Evolutionary conservation across 202 grass and related monocot species (phyloP), one percentile per base, ranked within the genome.

Genomic region (Musa balbisiana): DNA sequence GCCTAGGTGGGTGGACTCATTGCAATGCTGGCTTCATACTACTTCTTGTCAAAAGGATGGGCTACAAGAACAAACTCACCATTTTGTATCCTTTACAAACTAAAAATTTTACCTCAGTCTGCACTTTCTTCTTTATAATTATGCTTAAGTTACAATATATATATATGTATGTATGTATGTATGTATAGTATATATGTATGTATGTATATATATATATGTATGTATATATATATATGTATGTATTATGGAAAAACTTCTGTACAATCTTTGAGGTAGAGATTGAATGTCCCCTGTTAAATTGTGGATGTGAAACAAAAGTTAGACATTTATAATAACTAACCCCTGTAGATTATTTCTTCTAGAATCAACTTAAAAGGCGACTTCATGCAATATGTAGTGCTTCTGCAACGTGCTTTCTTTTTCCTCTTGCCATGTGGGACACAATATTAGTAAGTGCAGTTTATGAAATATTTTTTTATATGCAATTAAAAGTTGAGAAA

Each of bases 391-490:
- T 99, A 84, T 88, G 84, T 78, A 72, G 94, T 84, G 95, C 95
- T 84, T 86, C 91, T 73, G 95, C 95, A 24, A 90, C 95, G 20
- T 99, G 95, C 86, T 99, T 99, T 65, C 89, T 99, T 83, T 99
- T 99, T 80, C 95, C 95, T 73, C 86, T 99, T 77, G 95, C 95
- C 15, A 92, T 99, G 95, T 99, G 87, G 91, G 95, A 94, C 84
- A 94, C 95, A 73, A 99, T 99, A 49, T 83, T 99, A 78, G 95
- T 99, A 76, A 92, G 89, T 92, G 54, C 25, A 56, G 53, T 43
- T 60, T 11, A 55, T 55, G 21, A 9, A 14, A 65, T 23, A 15
- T 13, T 73, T 29, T 19, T 63, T 23, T 64, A 53, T 25, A 29
- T 22, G n/a, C 3, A 70, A 43, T 51, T 70, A 22, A 33, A 49